These are phyloP conservation scores for Hirschioporus abietinus DNA, from an alignment of 768 basidiomycete species.

Conservation along the genomic window DNA sequence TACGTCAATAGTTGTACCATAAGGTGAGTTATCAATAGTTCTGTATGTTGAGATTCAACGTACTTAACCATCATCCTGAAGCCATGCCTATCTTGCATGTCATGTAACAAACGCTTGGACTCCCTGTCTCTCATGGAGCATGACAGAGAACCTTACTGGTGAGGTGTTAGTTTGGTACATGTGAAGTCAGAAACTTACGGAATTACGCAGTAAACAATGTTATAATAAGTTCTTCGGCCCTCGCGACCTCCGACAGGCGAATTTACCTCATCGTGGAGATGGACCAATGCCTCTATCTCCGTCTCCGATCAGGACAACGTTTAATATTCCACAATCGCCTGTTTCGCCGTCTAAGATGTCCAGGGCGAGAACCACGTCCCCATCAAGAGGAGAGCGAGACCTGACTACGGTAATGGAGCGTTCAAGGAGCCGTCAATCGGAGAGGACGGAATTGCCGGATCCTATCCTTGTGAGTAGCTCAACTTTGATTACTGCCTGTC, in stretches of 20 bases:
- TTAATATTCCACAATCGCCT: slow-evolving; percentile 23
- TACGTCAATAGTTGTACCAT: slow-evolving; percentile 61
- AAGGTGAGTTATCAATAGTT: slow-evolving; percentile 40
- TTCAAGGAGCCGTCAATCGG: neutral
- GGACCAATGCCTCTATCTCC: slow-evolving; percentile 24
- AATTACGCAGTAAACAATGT: slow-evolving; percentile 64
- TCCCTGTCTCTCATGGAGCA: slow-evolving; percentile 77
- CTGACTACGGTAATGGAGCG: neutral
- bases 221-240: slow-evolving; percentile 79
- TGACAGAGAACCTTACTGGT: slow-evolving; percentile 67
- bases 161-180: slow-evolving; percentile 10
- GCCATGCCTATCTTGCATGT: slow-evolving; percentile 76
- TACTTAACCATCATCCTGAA: slow-evolving; percentile 22
- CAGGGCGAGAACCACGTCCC: neutral
- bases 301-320: slow-evolving; percentile 7
- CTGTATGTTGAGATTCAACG: slow-evolving; percentile 10
- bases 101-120: slow-evolving; percentile 75
- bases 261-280: slow-evolving; percentile 50
- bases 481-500: neutral
- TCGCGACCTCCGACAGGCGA: slow-evolving; percentile 64
- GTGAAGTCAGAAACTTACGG: slow-evolving; percentile 2
- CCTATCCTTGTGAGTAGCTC: neutral
- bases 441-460: neutral
- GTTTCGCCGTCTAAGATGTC: slow-evolving; percentile 19
- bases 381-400: neutral